These are phyloP conservation scores for Bathelium albidoporum DNA, from an alignment of 495 filamentous ascomycete genomes.

Conservation along the genomic window DNA sequence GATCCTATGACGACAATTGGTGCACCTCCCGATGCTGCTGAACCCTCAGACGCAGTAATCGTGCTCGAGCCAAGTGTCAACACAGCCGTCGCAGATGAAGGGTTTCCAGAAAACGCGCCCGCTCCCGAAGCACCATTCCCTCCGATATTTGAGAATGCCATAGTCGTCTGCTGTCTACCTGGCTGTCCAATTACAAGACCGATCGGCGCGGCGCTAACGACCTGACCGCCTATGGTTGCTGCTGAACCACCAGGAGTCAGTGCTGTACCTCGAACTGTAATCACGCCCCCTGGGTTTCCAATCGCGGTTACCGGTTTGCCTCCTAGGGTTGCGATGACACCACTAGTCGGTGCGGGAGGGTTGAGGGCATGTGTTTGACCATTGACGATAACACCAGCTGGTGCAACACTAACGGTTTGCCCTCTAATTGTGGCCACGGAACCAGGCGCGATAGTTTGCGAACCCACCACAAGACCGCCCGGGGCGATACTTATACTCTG, in stretches of 20 bases:
- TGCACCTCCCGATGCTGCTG: background rate
- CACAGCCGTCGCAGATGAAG: background rate
- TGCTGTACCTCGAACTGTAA: background rate
- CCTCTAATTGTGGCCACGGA: background rate
- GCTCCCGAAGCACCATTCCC: too few relatives aligned
- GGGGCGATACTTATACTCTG: too few relatives aligned
- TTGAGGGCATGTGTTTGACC: background rate
- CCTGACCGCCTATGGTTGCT: background rate
- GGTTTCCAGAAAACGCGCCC: background rate
- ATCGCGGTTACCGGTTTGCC: background rate
- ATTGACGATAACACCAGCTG: background rate
- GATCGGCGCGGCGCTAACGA: background rate
- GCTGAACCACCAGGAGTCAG: background rate
- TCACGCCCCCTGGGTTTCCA: background rate
- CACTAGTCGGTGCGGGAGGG: background rate
- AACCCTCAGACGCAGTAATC: background rate
- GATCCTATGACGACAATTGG: background rate
- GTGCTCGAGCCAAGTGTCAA: background rate
- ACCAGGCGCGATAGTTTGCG: background rate
- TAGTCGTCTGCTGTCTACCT: background rate
- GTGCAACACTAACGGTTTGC: background rate
- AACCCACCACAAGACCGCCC: background rate
- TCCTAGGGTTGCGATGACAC: background rate
- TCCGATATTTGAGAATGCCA: background rate
- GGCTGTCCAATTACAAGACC: background rate